Conservation (phyloP, 73 alveolate species). For the Tetrahymena thermophila region DNA sequence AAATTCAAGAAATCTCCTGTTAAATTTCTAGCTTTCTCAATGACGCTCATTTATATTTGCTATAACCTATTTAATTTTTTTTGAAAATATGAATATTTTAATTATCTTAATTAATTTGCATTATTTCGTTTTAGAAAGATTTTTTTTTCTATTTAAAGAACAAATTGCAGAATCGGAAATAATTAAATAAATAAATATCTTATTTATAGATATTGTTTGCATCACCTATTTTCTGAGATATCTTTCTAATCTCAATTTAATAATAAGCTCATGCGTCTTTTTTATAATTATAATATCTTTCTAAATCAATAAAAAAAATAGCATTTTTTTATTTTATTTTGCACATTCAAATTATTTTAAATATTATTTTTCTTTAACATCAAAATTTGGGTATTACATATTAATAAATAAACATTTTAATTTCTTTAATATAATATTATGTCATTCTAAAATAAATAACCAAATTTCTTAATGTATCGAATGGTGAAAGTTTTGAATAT, state of each 20-base stretch:
- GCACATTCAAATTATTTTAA: too few species aligned
- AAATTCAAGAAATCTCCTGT: slow-evolving; percentile 54
- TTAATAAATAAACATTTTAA: too few species aligned
- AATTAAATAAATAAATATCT: background rate
- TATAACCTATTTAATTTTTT: background rate
- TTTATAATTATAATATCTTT: too few species aligned
- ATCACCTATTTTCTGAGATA: background rate
- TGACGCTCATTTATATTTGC: background rate
- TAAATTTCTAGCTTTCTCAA: slow-evolving; percentile 47
- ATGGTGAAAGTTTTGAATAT: too few species aligned
- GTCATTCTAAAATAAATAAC: too few species aligned
- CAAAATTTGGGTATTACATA: too few species aligned
- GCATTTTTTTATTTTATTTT: too few species aligned
- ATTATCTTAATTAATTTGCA: background rate
- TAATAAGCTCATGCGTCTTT: too few species aligned
- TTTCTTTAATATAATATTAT: too few species aligned
- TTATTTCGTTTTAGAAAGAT: background rate
- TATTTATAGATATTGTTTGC: background rate
- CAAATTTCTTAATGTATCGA: too few species aligned
- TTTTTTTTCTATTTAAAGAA: background rate
- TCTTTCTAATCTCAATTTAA: background rate
- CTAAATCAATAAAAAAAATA: too few species aligned
- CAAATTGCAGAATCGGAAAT: background rate
- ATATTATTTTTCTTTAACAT: too few species aligned
- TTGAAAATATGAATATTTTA: background rate